Evolutionary conservation across 257 asterid species (phyloP).

Genomic region (Gentiana straminea): DNA sequence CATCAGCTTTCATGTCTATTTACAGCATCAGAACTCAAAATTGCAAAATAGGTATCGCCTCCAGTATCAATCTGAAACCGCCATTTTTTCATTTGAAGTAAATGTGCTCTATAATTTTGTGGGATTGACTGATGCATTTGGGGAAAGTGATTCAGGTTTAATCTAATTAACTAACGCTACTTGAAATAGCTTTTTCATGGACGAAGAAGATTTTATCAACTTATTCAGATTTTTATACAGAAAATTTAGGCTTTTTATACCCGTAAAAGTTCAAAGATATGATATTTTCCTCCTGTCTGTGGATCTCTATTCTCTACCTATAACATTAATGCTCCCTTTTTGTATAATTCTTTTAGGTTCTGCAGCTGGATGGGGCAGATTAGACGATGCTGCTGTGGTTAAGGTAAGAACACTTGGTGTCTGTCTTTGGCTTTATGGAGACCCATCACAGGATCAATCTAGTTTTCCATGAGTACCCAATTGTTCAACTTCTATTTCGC

Average conservation of each 20-base stretch:
- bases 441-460: too few relatives aligned
- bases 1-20: too few relatives aligned
- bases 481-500: too few relatives aligned
- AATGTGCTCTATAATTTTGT: neutral
- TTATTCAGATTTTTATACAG: neutral
- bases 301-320: neutral
- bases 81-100: neutral
- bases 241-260: neutral
- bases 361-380: constrained; percentile 98
- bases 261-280: neutral
- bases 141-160: neutral
- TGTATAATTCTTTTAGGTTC: constrained; percentile 53
- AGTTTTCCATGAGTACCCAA: too few relatives aligned
- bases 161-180: neutral
- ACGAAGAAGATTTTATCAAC: too few relatives aligned
- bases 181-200: neutral
- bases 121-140: neutral
- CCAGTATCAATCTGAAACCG: neutral
- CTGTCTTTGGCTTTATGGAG: constrained; percentile 3
- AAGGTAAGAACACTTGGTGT: constrained; percentile 48
- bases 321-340: neutral
- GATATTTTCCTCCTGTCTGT: neutral
- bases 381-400: constrained; percentile 92
- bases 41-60: neutral
- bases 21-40: neutral